Base-by-base conservation (phyloP, 1,284 basidiomycete species). In the Ustilago trichophora region DNA sequence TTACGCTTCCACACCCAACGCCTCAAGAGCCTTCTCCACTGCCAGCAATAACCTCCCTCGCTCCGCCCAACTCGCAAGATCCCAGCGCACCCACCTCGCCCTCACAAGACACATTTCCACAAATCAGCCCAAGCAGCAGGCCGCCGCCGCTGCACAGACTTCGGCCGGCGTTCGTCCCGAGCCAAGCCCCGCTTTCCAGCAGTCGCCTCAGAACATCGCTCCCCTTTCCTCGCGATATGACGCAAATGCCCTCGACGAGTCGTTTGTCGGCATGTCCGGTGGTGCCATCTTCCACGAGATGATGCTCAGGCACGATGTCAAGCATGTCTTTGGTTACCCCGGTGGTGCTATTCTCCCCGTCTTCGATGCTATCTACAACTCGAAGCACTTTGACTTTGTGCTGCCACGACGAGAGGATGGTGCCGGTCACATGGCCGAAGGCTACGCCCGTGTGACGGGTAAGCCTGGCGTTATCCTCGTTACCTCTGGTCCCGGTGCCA, bases 261-360 rank as follows among this genome's bases (percentile, higher is more conserved):
- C 79, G 42, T 97, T 98, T 78, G 87, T 98, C 54, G 95, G 95
- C 60, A 88, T 95, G 84, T 92, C 92, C 16, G 95, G 95, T 27
- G 95, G 95, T 31, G 87, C 97, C 83, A 97, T 98, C 80, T 97
- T 98, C 85, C 93, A 98, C 83, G 94, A 98, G 84, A 98, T 98
- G 95, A 97, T 98, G 92, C 89, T 94, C 57, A 87, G 95, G 50
- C 95, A 98, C 83, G 88, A 87, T 56, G 94, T 98, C 78, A 96
- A 95, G 83, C 91, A 98, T 80, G 88, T 98, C 46, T 98, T 98
- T 80, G 95, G 95, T 41, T 98, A 98, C 84, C 95, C 95, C 15
- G 95, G 95, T 42, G 93, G 94, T 64, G 95, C 95, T 43, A 98
- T 98, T 80, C 88, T 98, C 16, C 96, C 95, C 73, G 95, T 98